These are phyloP conservation scores for Prosopis cineraria DNA, from an alignment of 306 rosid genomes.

Conservation along the genomic window DNA sequence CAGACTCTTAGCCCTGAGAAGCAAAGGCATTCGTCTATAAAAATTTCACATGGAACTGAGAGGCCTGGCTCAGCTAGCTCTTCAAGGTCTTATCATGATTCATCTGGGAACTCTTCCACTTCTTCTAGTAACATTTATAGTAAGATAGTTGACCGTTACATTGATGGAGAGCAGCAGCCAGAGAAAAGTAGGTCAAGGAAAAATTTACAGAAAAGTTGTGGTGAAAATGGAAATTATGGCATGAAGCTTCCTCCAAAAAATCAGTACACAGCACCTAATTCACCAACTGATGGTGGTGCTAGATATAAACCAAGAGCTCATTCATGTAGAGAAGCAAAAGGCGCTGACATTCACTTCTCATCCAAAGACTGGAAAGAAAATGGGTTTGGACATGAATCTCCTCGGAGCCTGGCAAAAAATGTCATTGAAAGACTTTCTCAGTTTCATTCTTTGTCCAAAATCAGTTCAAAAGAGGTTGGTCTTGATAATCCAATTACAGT, in stretches of 20 bases:
- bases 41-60: conserved; percentile 43
- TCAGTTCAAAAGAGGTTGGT: conserved; percentile 48
- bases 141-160: conserved; percentile 76
- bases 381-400: conserved; percentile 76
- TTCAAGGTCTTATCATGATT: conserved; percentile 60
- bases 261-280: conserved; percentile 68
- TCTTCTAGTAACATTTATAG: conserved; percentile 70
- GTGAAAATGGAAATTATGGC: conserved; percentile 52
- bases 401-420: conserved; percentile 81
- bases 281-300: conserved; percentile 55
- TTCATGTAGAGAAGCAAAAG: conserved; percentile 76
- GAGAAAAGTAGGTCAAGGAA: conserved; percentile 49
- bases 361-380: conserved; percentile 72
- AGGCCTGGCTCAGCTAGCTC: conserved; percentile 60
- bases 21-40: conserved; percentile 53
- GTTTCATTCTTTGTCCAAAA: conserved; percentile 51
- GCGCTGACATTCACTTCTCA: conserved; percentile 45
- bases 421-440: conserved; percentile 88
- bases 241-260: conserved; percentile 74
- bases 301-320: conserved; percentile 60
- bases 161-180: conserved; percentile 89
- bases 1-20: conserved; percentile 56
- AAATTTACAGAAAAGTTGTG: conserved; percentile 47
- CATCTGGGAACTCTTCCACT: conserved; percentile 78
- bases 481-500: conserved; percentile 70